A percentile compares a stretch with the other conserved stretches of the same genome.
Evolutionary conservation across 2,329 filamentous ascomycete genomes (phyloP).

Genomic region (Trichophaea hybrida): DNA sequence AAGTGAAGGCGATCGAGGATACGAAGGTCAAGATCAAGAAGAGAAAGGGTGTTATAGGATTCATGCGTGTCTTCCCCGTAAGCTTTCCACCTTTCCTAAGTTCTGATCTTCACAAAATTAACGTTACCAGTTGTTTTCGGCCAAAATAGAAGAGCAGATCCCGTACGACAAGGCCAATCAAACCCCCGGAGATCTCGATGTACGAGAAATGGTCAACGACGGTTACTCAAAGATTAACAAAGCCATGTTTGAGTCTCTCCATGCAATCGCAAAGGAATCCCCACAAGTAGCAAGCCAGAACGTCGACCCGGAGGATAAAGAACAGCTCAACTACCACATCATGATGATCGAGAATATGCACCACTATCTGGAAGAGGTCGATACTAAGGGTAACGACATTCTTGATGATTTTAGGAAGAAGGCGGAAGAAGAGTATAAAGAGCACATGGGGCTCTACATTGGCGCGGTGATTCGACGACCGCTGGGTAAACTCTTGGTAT

Average conservation of each 20-base stretch:
- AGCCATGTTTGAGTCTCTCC: conserved; percentile 93
- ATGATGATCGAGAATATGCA: conserved; percentile 98
- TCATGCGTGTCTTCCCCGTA: conserved; percentile 77
- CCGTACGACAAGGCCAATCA: conserved; percentile 17
- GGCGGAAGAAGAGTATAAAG: conserved; percentile 61
- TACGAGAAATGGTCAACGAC: conserved; percentile 66
- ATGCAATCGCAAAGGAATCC: conserved; percentile 71
- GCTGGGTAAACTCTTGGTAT: conserved; percentile 61
- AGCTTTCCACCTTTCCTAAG: conserved; percentile 1
- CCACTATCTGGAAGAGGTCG: conserved; percentile 85
- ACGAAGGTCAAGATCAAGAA: conserved; percentile 99
- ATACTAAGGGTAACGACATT: conserved; percentile 56
- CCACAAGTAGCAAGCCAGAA: conserved; percentile 34
- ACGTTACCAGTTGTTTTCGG: conserved; percentile 22
- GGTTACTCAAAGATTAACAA: conserved; percentile 82
- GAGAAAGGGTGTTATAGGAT: conserved; percentile 87
- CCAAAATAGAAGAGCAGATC: conserved; percentile 27
- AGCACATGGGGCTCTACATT: conserved; percentile 79
- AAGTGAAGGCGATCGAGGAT: conserved; percentile 89
- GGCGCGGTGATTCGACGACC: conserved; percentile 78
- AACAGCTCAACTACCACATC: conserved; percentile 93
- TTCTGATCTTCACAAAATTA: neutral
- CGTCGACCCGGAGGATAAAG: conserved; percentile 73
- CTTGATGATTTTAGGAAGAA: conserved; percentile 70
- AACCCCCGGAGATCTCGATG: conserved; percentile 42